A percentile compares a stretch with the other conserved stretches of the same genome.
Evolutionary conservation across 371 early-diverging fungal genomes (phyloP).

Genomic region (Encephalitozoon intestinalis): DNA sequence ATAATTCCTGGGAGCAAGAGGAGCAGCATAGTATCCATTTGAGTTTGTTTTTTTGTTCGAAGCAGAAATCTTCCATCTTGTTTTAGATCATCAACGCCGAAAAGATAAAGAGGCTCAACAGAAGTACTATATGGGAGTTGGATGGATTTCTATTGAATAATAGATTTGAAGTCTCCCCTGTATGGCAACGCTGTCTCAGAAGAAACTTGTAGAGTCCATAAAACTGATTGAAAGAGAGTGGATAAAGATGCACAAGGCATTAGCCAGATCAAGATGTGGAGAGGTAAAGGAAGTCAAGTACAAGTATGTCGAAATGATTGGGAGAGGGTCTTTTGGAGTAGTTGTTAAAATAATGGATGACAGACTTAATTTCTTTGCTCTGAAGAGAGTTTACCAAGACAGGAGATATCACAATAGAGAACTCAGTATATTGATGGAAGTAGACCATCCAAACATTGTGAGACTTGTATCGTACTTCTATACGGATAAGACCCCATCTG

Average conservation of each 20-base stretch:
- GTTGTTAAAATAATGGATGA: conserved; percentile 40
- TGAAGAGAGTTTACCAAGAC: conserved; percentile 55
- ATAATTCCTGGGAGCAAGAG: background rate
- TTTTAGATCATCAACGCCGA: background rate
- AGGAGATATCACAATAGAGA: conserved; percentile 52
- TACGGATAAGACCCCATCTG: conserved; percentile 30
- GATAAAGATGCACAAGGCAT: background rate
- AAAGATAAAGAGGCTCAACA: background rate
- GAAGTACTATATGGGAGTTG: background rate
- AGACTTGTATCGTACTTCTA: conserved; percentile 43
- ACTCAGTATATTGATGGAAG: conserved; percentile 42
- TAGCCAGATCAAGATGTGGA: background rate
- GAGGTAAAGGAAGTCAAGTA: conserved; percentile 6
- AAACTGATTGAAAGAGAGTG: background rate
- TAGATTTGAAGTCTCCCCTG: background rate
- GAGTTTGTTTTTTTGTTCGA: background rate
- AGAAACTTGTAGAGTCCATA: conserved; percentile 6
- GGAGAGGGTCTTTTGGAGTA: conserved; percentile 57
- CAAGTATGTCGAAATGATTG: conserved; percentile 42
- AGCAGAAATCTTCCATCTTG: background rate
- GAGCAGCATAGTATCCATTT: no score
- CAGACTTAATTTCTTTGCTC: conserved; percentile 37
- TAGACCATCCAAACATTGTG: conserved; percentile 47
- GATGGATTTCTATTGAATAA: background rate
- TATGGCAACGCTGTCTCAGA: conserved; percentile 8